These are phyloP conservation scores for Alternaria panax DNA, from an alignment of 2,329 filamentous ascomycete genomes.

Conservation along the genomic window DNA sequence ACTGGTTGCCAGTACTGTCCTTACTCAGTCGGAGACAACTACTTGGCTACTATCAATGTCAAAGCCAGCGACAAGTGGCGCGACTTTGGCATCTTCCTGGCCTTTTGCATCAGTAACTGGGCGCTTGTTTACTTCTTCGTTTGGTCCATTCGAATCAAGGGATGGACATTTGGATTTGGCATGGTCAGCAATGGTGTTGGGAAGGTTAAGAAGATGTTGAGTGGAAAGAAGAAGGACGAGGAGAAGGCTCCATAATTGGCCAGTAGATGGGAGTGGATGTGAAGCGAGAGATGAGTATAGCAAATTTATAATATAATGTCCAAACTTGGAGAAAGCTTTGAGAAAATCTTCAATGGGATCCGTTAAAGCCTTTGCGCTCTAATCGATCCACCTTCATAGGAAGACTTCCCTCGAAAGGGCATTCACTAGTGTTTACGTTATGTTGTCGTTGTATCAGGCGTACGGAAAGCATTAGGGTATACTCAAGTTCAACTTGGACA, in stretches of 20 bases:
- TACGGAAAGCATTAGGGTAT: no score
- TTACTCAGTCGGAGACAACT: constrained; percentile 70
- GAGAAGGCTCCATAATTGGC: constrained; percentile 4
- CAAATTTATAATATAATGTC: neutral
- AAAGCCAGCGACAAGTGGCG: constrained; percentile 70
- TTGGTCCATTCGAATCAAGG: constrained; percentile 73
- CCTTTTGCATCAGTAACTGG: constrained; percentile 75
- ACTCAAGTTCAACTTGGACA: neutral
- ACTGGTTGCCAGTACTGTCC: constrained; percentile 73
- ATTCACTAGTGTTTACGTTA: neutral
- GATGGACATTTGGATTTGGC: constrained; percentile 75
- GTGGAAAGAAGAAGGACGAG: constrained; percentile 15
- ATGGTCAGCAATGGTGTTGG: constrained; percentile 53
- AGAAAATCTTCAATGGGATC: no score
- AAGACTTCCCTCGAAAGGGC: neutral
- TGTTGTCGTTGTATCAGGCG: neutral
- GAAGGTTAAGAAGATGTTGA: constrained; percentile 21
- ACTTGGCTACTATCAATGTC: constrained; percentile 67
- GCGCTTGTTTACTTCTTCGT: constrained; percentile 78
- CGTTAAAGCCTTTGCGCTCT: neutral
- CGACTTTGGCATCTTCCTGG: constrained; percentile 75
- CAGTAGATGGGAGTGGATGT: neutral
- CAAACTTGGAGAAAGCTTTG: neutral
- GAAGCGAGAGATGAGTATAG: neutral
- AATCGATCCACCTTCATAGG: neutral